A percentile compares a stretch with the other conserved stretches of the same genome.
These are phyloP conservation scores for Panicum hallii DNA, from an alignment of 202 grass and related monocot species.

Conservation along the genomic window DNA sequence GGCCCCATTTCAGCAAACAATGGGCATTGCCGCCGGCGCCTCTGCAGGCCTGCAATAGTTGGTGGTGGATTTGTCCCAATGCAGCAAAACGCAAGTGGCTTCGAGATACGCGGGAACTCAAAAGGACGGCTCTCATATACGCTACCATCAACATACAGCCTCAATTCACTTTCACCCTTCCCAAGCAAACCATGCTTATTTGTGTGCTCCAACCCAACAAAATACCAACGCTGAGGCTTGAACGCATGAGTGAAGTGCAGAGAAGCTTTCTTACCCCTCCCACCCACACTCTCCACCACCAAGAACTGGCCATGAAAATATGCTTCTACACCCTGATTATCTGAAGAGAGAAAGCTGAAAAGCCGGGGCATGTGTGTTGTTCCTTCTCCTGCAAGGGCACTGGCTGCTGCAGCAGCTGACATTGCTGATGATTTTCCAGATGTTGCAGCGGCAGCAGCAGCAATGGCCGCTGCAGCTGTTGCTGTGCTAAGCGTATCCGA, in stretches of 20 bases:
- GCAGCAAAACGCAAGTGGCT: constrained; percentile 89
- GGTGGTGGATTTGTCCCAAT: constrained; percentile 96
- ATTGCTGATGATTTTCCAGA: constrained; percentile 97
- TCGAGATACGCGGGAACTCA: constrained; percentile 95
- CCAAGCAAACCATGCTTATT: constrained; percentile 91
- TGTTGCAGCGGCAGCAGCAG: constrained; percentile 77
- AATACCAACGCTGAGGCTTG: constrained; percentile 93
- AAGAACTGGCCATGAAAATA: constrained; percentile 99
- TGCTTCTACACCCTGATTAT: constrained; percentile 93
- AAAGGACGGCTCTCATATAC: constrained; percentile 87
- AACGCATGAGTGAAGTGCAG: constrained; percentile 95
- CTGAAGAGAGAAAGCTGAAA: constrained; percentile 91
- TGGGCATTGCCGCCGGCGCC: constrained; percentile 81
- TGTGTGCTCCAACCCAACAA: constrained; percentile 90
- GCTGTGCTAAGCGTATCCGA: constrained; percentile 93
- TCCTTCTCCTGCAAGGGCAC: constrained; percentile 93
- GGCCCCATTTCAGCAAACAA: constrained; percentile 98
- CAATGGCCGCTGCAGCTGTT: constrained; percentile 94
- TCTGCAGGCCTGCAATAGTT: constrained; percentile 92
- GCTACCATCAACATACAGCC: constrained; percentile 81
- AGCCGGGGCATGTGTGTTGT: constrained; percentile 94
- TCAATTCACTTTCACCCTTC: constrained; percentile 92
- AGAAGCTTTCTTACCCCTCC: constrained; percentile 91
- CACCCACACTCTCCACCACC: constrained; percentile 79
- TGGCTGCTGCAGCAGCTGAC: constrained; percentile 93